These are phyloP conservation scores for Venturia carpophila DNA, from an alignment of 2,329 filamentous ascomycete species.

Conservation along the genomic window DNA sequence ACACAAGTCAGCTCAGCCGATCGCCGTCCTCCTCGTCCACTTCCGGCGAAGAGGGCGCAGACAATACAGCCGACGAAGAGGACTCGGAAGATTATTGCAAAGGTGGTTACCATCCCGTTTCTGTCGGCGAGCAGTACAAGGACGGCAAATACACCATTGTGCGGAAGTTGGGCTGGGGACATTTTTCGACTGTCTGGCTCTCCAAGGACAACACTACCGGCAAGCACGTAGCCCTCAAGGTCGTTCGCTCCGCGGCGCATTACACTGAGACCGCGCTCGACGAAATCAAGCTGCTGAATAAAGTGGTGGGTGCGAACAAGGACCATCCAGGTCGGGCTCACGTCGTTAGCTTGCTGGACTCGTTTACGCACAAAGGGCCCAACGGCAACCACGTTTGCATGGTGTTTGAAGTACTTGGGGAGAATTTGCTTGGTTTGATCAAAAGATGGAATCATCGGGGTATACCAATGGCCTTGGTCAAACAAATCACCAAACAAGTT, in stretches of 20 bases:
- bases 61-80: conserved; percentile 95
- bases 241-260: conserved; percentile 93
- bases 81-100: conserved; percentile 99
- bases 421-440: conserved; percentile 90
- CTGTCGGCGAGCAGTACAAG: conserved; percentile 93
- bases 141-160: conserved; percentile 94
- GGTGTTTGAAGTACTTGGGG: conserved; percentile 96
- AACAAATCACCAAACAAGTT: conserved; percentile 98
- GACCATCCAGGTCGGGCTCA: conserved; percentile 90
- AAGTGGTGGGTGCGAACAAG: conserved; percentile 91
- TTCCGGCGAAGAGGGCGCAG: conserved; percentile 68
- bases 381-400: conserved; percentile 97
- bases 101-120: conserved; percentile 93
- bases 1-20: conserved; percentile 53
- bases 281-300: conserved; percentile 96
- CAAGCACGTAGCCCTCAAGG: conserved; percentile 96
- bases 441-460: conserved; percentile 98
- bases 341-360: conserved; percentile 91
- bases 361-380: conserved; percentile 94
- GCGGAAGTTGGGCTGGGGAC: conserved; percentile 94
- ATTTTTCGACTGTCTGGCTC: conserved; percentile 94
- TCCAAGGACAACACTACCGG: conserved; percentile 76
- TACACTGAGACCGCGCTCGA: conserved; percentile 98
- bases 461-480: conserved; percentile 92
- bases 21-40: conserved; percentile 72